Percentiles rank a stretch among this genome's conserved stretches.
Evolutionary conservation across 164 flowering plant species (phyloP).

Genomic region (Nymphaea colorata): DNA sequence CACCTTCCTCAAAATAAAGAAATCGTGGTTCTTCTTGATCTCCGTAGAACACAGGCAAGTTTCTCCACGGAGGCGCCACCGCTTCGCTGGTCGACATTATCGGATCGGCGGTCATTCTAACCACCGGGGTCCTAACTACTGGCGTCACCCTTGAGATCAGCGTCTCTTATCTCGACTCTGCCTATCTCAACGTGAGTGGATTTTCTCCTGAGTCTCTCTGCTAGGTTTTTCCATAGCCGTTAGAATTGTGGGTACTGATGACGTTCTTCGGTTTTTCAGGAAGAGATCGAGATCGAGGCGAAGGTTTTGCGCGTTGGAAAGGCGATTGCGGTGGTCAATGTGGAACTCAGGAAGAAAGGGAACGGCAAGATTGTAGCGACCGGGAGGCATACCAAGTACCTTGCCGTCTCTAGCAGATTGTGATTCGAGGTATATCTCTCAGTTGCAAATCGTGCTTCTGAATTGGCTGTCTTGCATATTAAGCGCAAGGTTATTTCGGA

Average conservation of each 20-base stretch:
- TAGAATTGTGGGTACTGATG: neutral
- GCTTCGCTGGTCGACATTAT: constrained; percentile 10
- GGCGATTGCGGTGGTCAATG: constrained; percentile 65
- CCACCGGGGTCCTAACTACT: constrained; percentile 6
- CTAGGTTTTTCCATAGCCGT: neutral
- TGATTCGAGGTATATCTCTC: constrained; percentile 10
- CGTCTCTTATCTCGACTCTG: constrained; percentile 13
- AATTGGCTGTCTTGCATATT: too few relatives aligned
- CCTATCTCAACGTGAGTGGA: constrained; percentile 9
- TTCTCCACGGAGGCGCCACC: constrained; percentile 13
- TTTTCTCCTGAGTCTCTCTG: too few relatives aligned
- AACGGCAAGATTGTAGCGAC: constrained; percentile 73
- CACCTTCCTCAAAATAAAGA: neutral
- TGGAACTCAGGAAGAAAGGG: constrained; percentile 66
- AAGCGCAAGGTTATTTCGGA: too few relatives aligned
- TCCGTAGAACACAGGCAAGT: constrained; percentile 5
- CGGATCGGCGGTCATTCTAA: constrained; percentile 10
- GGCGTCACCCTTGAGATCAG: constrained; percentile 10
- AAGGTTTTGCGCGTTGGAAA: constrained; percentile 66
- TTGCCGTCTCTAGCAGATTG: constrained; percentile 51
- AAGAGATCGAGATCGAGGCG: constrained; percentile 76
- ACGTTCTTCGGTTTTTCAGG: constrained; percentile 20
- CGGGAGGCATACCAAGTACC: constrained; percentile 82
- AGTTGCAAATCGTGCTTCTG: too few relatives aligned
- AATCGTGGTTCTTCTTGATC: neutral